Evolutionary conservation across 768 basidiomycete genomes (phyloP).

Genomic region (Mycena maculata): DNA sequence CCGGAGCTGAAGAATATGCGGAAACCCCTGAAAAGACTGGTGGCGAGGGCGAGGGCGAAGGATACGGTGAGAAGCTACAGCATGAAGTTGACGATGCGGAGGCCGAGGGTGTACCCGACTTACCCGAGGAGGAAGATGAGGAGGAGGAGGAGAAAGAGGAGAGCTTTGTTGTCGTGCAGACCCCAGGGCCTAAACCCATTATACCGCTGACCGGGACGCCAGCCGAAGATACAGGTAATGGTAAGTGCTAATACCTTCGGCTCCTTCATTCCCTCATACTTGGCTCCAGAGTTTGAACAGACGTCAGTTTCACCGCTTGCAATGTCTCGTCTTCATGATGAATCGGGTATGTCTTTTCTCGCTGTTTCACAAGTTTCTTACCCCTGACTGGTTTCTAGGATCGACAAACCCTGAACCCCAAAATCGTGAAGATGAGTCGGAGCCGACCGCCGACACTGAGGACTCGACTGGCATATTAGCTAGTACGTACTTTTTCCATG

Average conservation of each 20-base stretch:
- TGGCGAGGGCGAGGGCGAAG: constrained; percentile 24
- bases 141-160: constrained; percentile 20
- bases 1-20: constrained; percentile 18
- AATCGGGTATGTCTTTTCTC: constrained; percentile 13
- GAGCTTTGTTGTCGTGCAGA: constrained; percentile 28
- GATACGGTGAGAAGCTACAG: constrained; percentile 27
- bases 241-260: constrained; percentile 6
- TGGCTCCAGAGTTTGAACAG: constrained; percentile 16
- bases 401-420: constrained; percentile 4
- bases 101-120: constrained; percentile 17
- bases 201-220: constrained; percentile 25
- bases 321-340: not conserved
- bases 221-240: constrained; percentile 30
- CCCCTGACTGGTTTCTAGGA: not conserved
- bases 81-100: constrained; percentile 23
- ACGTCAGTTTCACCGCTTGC: not conserved
- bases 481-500: constrained; percentile 5
- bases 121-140: constrained; percentile 31
- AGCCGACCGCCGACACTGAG: constrained; percentile 40
- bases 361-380: not conserved
- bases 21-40: constrained; percentile 19
- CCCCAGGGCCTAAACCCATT: constrained; percentile 15
- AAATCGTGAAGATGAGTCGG: constrained; percentile 41
- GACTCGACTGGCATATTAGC: not conserved
- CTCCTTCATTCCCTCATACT: not conserved